These are phyloP conservation scores for Hyaloperonospora arabidopsidis DNA, from an alignment of 352 stramenopile genomes.

Conservation along the genomic window DNA sequence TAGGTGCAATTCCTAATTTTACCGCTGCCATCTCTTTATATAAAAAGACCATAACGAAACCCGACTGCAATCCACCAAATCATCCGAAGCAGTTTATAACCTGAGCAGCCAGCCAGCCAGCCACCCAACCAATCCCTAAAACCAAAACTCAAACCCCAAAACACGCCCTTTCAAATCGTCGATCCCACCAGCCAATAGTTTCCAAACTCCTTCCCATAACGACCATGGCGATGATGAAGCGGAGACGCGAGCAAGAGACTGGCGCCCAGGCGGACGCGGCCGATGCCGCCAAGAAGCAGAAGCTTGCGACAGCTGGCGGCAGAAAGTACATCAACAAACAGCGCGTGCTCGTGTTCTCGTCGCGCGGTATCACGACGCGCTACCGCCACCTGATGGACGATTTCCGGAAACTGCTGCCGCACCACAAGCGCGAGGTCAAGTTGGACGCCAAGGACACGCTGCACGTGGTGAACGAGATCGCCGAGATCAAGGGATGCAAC, in stretches of 20 bases:
- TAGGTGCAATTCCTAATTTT: no score
- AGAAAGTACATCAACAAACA: conserved; percentile 88
- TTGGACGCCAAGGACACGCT: conserved; percentile 92
- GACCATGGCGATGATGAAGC: conserved; percentile 38
- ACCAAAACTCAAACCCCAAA: no score
- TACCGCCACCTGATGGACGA: conserved; percentile 98
- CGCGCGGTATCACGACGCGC: conserved; percentile 88
- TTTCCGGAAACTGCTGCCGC: conserved; percentile 94
- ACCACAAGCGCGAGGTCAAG: conserved; percentile 99
- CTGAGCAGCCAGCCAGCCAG: no score
- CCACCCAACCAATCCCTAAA: no score
- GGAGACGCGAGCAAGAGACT: conserved; percentile 32
- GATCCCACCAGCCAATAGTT: conserved; percentile 24
- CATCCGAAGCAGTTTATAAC: no score
- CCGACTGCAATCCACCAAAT: no score
- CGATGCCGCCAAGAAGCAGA: conserved; percentile 34
- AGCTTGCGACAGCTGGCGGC: conserved; percentile 24
- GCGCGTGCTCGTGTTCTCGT: conserved; percentile 89
- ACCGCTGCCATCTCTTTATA: no score
- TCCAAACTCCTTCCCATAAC: neutral
- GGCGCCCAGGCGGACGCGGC: conserved; percentile 25
- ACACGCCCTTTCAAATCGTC: no score
- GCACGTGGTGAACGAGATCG: conserved; percentile 97
- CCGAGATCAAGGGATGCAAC: conserved; percentile 97
- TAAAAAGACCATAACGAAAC: no score